A percentile compares a stretch with the other conserved stretches of the same genome.
Evolutionary conservation across 331 rosid genomes (phyloP).

Genomic region (Dryas integrifolia): DNA sequence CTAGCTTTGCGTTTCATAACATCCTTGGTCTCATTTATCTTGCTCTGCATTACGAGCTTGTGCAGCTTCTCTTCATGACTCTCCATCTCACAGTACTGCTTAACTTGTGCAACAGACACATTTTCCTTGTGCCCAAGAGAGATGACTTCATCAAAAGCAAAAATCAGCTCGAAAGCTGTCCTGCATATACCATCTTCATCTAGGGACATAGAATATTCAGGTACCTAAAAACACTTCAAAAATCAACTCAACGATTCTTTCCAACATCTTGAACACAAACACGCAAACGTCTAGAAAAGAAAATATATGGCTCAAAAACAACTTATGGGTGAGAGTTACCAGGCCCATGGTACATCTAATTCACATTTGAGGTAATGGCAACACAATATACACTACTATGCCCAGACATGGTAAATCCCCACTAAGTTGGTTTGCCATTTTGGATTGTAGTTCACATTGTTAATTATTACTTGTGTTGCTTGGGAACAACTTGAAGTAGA

Average conservation of each 20-base stretch:
- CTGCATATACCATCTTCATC: constrained; percentile 91
- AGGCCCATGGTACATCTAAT: background rate
- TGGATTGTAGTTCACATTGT: background rate
- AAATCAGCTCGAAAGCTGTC: constrained; percentile 88
- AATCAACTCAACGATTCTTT: constrained; percentile 25
- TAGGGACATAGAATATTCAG: constrained; percentile 76
- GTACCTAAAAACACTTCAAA: constrained; percentile 71
- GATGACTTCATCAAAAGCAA: constrained; percentile 94
- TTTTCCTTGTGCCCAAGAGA: constrained; percentile 93
- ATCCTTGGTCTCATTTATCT: constrained; percentile 95
- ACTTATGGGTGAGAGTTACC: background rate
- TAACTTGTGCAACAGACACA: constrained; percentile 80
- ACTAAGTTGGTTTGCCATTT: background rate
- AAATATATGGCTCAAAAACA: background rate
- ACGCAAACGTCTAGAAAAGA: background rate
- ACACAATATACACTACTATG: background rate
- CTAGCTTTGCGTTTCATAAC: constrained; percentile 94
- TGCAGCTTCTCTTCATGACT: constrained; percentile 97
- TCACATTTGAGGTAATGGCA: background rate
- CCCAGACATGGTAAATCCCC: too few relatives aligned
- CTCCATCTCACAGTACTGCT: constrained; percentile 93
- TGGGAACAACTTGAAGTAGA: background rate
- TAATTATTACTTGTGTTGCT: background rate
- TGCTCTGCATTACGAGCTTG: constrained; percentile 87
- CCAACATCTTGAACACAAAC: background rate